phyloP scores from a whole-genome alignment of 2,329 filamentous ascomycete genomes.

The Fusarium sp. region DNA sequence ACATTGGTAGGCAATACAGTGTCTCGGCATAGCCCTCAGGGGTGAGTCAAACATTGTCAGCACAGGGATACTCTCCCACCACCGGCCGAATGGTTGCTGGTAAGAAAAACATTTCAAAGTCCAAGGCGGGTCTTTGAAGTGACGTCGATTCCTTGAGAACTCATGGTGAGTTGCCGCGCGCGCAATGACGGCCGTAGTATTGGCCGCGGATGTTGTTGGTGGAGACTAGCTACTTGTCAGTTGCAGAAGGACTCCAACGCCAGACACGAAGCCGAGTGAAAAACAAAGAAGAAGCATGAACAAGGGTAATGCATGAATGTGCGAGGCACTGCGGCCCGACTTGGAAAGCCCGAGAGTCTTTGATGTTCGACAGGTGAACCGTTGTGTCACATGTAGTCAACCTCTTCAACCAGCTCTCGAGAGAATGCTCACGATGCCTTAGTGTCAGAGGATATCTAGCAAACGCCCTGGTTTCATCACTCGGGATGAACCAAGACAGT shows the following conservation, averaged over 20 bases:
- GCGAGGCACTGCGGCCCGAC: neutral
- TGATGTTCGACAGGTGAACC: neutral
- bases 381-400: neutral
- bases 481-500: neutral
- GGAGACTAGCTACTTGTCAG: neutral
- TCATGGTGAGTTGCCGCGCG: constrained; percentile 32
- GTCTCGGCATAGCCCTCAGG: constrained; percentile 21
- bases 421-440: neutral
- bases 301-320: neutral
- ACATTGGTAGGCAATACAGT: constrained; percentile 4
- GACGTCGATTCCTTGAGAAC: constrained; percentile 16
- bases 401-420: neutral
- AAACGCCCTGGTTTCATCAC: neutral
- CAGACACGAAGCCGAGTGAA: neutral
- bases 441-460: neutral
- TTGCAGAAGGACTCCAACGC: constrained; percentile 16
- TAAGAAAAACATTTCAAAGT: constrained; percentile 24
- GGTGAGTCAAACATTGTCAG: constrained; percentile 4
- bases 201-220: neutral
- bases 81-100: constrained; percentile 21
- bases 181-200: constrained; percentile 27
- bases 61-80: constrained; percentile 16
- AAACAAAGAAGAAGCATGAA: neutral
- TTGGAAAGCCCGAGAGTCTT: neutral
- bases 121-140: constrained; percentile 24